Base-by-base conservation (phyloP, 352 stramenopile genomes). In the Pythium biforme region DNA sequence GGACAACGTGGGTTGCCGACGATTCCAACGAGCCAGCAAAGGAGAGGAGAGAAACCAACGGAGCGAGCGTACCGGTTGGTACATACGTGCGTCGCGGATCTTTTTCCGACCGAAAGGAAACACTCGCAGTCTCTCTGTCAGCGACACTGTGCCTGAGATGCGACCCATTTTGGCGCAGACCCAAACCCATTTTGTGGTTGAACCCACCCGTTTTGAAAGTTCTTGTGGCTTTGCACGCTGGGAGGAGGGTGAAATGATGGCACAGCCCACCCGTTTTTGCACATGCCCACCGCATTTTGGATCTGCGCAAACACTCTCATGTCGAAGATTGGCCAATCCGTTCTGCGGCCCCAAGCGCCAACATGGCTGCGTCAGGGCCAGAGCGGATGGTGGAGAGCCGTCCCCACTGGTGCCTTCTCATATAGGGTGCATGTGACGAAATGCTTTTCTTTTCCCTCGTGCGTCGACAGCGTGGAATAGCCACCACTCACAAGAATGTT, bases 301-400 rank as follows among this genome's bases (percentile, higher is more conserved):
- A 40, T 40, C 59, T 48, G 52, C 60, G 60, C 60, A 67, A 67
- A 62, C 60, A 57, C 50, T 59, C 40, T 17, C 27, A 66, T 54
- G 59, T 66, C 59, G 39, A 66, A 66, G 59, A 66, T 66, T 66
- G 59, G 49, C 59, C 59, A 59, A 66, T 59, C 49, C 25, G n/a
- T 66, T 66, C 59, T 60, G 37, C 20, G 20, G 17, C 10, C 19
- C 29, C 11, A 3, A 33, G 22, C 15, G 37, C 8, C 26, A 34
- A 41, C 39, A 52, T 52, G 25, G 46, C 46, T 52, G 11, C 46
- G 26, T 53, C 43, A 43, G 14, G 4, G 25, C 33, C 33, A 12
- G 0, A 49, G 22, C 48, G 57, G 26, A 64, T 62, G 55, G 57
- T 31, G 46, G 57, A 43, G 57, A 48, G 29, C 34, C 7, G 29